Evolutionary conservation across 2,329 filamentous ascomycete species (phyloP).

Genomic region (Trichoderma gracile): DNA sequence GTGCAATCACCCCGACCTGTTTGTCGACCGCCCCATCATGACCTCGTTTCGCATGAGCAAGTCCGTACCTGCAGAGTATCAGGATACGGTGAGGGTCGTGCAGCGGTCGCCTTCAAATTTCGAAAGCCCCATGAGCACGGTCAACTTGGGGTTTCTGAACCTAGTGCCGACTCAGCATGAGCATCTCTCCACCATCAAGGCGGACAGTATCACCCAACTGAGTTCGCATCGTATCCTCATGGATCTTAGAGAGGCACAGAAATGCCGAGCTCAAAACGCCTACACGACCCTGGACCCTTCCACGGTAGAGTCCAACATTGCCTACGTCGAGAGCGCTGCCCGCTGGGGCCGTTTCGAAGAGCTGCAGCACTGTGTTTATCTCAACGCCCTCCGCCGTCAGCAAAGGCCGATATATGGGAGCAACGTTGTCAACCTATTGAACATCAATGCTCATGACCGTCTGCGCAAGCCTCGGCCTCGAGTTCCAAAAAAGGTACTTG

Average conservation of each 20-base stretch:
- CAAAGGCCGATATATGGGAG: slow-evolving; percentile 80
- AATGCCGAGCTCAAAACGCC: slow-evolving; percentile 57
- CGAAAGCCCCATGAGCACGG: slow-evolving; percentile 60
- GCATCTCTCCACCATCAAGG: slow-evolving; percentile 55
- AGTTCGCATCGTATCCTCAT: slow-evolving; percentile 70
- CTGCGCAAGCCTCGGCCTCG: slow-evolving; percentile 62
- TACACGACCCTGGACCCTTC: slow-evolving; percentile 61
- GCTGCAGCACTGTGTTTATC: slow-evolving; percentile 75
- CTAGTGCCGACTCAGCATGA: slow-evolving; percentile 74
- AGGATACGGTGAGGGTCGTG: slow-evolving; percentile 69
- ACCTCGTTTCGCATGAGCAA: slow-evolving; percentile 91
- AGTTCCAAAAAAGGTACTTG: slow-evolving; percentile 62
- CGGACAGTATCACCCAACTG: slow-evolving; percentile 61
- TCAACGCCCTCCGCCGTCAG: slow-evolving; percentile 79
- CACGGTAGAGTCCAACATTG: slow-evolving; percentile 67
- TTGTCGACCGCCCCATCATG: slow-evolving; percentile 93
- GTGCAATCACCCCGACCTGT: slow-evolving; percentile 96
- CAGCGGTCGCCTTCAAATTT: slow-evolving; percentile 62
- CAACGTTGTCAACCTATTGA: slow-evolving; percentile 73
- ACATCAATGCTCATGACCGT: slow-evolving; percentile 60
- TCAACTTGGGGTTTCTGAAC: slow-evolving; percentile 77
- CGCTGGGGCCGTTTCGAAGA: slow-evolving; percentile 73
- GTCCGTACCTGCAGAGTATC: slow-evolving; percentile 74
- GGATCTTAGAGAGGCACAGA: slow-evolving; percentile 71
- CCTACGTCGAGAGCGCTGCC: slow-evolving; percentile 69